Evolutionary conservation across 73 alveolate species (phyloP).

Genomic region (Tetrahymena elliotti): DNA sequence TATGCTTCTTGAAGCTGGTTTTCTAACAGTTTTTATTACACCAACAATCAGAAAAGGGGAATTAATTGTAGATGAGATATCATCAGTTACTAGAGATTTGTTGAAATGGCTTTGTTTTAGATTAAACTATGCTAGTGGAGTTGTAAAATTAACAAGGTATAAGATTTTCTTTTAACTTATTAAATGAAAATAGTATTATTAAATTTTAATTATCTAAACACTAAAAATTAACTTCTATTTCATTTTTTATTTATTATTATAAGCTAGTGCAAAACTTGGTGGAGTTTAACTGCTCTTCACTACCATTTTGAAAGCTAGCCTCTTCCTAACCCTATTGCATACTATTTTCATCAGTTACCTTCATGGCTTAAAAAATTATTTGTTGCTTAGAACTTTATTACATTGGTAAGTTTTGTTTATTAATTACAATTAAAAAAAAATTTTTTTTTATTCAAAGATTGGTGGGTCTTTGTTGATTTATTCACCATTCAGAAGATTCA

Average conservation of each 20-base stretch:
- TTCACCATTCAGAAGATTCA: conserved; percentile 60
- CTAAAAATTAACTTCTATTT: too few species aligned
- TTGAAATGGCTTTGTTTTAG: conserved; percentile 62
- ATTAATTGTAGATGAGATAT: not conserved
- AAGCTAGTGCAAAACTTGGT: conserved; percentile 76
- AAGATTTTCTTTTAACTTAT: not conserved
- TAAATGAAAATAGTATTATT: too few species aligned
- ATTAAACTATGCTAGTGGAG: conserved; percentile 71
- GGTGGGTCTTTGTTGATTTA: conserved; percentile 58
- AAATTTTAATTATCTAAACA: too few species aligned
- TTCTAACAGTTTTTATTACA: conserved; percentile 49
- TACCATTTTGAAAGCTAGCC: conserved; percentile 77
- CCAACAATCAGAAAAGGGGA: conserved; percentile 9
- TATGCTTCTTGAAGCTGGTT: conserved; percentile 71
- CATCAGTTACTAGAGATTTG: conserved; percentile 47
- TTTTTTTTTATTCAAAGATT: conserved; percentile 10
- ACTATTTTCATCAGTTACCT: conserved; percentile 71
- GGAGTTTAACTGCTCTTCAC: conserved; percentile 76
- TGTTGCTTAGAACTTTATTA: conserved; percentile 45
- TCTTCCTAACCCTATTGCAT: conserved; percentile 57
- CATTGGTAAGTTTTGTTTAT: not conserved
- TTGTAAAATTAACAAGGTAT: conserved; percentile 48
- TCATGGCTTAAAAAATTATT: conserved; percentile 42
- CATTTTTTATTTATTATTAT: too few species aligned
- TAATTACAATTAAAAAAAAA: not conserved